A percentile compares a stretch with the other conserved stretches of the same genome.
phyloP scores from a whole-genome alignment of 441 rosid species.

The Croton laevigatus region DNA sequence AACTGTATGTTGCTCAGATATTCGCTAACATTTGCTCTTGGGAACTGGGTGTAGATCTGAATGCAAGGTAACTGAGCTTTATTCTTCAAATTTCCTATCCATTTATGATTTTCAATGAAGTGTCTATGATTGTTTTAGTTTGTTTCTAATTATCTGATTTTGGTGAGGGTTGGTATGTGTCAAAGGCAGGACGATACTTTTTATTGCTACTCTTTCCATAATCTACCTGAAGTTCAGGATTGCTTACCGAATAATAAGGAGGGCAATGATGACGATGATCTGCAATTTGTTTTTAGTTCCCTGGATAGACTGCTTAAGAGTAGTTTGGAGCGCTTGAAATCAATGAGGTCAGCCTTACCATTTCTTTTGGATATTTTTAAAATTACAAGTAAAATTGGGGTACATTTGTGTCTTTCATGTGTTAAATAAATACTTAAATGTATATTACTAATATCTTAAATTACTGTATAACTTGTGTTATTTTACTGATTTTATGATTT shows the following conservation, averaged over 20 bases:
- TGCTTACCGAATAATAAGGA: conserved; percentile 33
- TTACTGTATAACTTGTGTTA: background rate
- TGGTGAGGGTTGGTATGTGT: background rate
- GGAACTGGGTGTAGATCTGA: conserved; percentile 21
- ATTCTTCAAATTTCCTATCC: background rate
- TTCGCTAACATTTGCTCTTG: conserved; percentile 28
- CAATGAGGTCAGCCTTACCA: conserved; percentile 44
- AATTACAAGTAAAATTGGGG: background rate
- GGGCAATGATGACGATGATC: conserved; percentile 35
- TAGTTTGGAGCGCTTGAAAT: conserved; percentile 59
- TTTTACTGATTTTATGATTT: background rate
- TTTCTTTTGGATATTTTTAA: background rate
- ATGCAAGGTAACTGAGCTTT: conserved; percentile 31
- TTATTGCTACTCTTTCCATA: background rate
- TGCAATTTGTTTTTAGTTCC: conserved; percentile 41
- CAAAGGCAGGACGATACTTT: background rate
- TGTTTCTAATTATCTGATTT: background rate
- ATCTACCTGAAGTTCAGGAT: conserved; percentile 9
- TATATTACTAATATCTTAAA: background rate
- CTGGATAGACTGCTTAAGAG: conserved; percentile 57
- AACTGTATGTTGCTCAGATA: conserved; percentile 36
- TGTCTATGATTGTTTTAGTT: background rate
- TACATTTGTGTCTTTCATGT: too few species aligned
- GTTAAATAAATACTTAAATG: too few species aligned
- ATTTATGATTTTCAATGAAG: too few species aligned